Evolutionary conservation across 2,329 filamentous ascomycete genomes (phyloP).

Genomic region (Pseudopithomyces chartarum): DNA sequence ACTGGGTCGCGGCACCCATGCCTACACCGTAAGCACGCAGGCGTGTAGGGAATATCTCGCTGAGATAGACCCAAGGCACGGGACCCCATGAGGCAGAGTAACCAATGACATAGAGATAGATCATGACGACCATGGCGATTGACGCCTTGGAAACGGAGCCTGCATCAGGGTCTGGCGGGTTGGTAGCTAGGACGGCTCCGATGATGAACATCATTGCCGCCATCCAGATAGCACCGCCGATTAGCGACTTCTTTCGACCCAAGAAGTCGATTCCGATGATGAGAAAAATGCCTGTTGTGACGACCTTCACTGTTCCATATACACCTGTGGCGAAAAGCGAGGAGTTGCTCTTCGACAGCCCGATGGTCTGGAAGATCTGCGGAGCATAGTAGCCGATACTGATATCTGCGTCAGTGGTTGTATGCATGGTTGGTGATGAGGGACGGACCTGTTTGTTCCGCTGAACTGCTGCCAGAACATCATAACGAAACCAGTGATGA

Average conservation of each 20-base stretch:
- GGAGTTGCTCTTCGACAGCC: slow-evolving; percentile 50
- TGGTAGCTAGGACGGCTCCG: slow-evolving; percentile 37
- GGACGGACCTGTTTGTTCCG: slow-evolving; percentile 18
- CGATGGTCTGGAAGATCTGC: slow-evolving; percentile 43
- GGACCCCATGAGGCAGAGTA: slow-evolving; percentile 78
- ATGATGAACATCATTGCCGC: slow-evolving; percentile 71
- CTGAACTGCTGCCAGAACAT: slow-evolving; percentile 50
- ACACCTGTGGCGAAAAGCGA: slow-evolving; percentile 71
- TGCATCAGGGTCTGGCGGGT: slow-evolving; percentile 36
- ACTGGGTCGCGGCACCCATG: slow-evolving; percentile 31
- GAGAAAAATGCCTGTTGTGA: slow-evolving; percentile 64
- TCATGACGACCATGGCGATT: slow-evolving; percentile 70
- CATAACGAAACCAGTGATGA: slow-evolving; percentile 42
- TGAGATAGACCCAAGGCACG: slow-evolving; percentile 68
- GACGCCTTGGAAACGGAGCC: slow-evolving; percentile 55
- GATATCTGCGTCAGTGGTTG: slow-evolving; percentile 33
- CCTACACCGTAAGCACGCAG: slow-evolving; percentile 46
- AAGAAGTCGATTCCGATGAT: slow-evolving; percentile 67
- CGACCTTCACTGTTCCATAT: slow-evolving; percentile 70
- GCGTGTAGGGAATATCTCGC: slow-evolving; percentile 62
- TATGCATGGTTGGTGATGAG: neutral
- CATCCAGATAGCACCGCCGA: slow-evolving; percentile 70
- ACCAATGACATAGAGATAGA: slow-evolving; percentile 74
- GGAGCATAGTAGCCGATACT: slow-evolving; percentile 43
- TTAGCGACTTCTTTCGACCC: slow-evolving; percentile 65